Evolutionary conservation across 768 basidiomycete species (phyloP), one percentile per base, ranked within the genome.

Genomic region (Sporobolomyces roseus): DNA sequence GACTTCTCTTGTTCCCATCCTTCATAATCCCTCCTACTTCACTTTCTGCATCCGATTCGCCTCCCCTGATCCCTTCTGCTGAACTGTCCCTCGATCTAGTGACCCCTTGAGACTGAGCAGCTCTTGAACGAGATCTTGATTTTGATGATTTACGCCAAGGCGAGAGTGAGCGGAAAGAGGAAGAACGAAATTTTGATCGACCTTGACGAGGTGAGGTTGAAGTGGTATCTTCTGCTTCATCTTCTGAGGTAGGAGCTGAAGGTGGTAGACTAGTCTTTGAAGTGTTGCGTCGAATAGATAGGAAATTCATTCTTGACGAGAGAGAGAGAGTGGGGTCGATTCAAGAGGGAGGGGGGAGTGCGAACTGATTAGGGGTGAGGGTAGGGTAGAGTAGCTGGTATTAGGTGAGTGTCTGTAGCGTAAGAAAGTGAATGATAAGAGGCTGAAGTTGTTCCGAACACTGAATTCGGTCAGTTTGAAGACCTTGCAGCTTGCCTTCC

Each of bases 231-330:
- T 35, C 52, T 27, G 59, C 56, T 4, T 56, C 51, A 46, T 61
- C 68, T 53, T 63, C 62, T n/a, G n/a, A n/a, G n/a, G n/a, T n/a
- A n/a, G n/a, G n/a, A n/a, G 49, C 43, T 16, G 59, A 29, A 23
- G 52, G 30, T 36, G 50, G 59, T 6, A 53, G 36, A 38, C 58
- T 56, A n/a, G 58, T 46, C 38, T 52, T 43, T 21, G 33, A 41
- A 27, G 48, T 49, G 17, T 60, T 61, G 54, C 68, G 51, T 3
- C 66, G 59, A 46, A 69, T 64, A 23, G 52, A 49, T 27, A 69
- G 56, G 52, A 69, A 64, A 52, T 60, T 69, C 68, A 69, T 69
- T 33, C n/a, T n/a, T n/a, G n/a, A n/a, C n/a, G n/a, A 38, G 54
- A 48, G 58, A 32, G 56, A n/a, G 64, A 33, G 23, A 49, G n/a